Evolutionary conservation across 805 yeast genomes (phyloP), one percentile per base, ranked within the genome.

Genomic region (Saturnispora halmiae): DNA sequence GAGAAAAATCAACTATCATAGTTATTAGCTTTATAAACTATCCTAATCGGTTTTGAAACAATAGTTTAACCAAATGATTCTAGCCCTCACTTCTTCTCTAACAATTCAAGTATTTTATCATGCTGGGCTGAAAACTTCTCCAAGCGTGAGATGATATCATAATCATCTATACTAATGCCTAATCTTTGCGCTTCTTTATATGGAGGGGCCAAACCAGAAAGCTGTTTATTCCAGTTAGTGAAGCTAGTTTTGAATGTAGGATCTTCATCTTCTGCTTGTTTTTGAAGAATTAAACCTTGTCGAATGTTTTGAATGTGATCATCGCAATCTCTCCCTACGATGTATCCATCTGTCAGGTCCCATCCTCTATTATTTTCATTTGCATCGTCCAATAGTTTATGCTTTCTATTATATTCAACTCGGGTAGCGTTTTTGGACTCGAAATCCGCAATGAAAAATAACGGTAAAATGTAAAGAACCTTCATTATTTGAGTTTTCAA

Each of bases 301-400:
- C 67, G 57, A 4, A 65, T 58, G 22, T 57, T 54, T 2, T 47
- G 44, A 2, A 50, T 53, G 28, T 42, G 43, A 15, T 54, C 49
- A 27, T 57, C 58, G 14, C 56, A 53, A 9, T 41, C 38, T 13
- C 39, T 15, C 16, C 59, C 62, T 36, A 67, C 73, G 27, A 64
- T 64, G 45, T 64, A 84, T 0, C 94, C 95, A 59, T 84, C 94
- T 6, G 80, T 72, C 49, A 85, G 65, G 48, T 82, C 85, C 94
- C 95, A 85, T 51, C 80, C 88, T 6, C 79, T 71, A 52, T 85
- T 84, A 16, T 65, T 51, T 53, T 82, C 90, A 55, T 82, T 83
- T 16, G 86, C 83, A 59, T 85, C 95, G 56, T 85, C 94, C 1
- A 82, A 65, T 15, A 75, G 58, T 2, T 76, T 73, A 47, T 68